Conservation (phyloP, 2,329 filamentous ascomycete genomes). For the Myotisia sp. region DNA sequence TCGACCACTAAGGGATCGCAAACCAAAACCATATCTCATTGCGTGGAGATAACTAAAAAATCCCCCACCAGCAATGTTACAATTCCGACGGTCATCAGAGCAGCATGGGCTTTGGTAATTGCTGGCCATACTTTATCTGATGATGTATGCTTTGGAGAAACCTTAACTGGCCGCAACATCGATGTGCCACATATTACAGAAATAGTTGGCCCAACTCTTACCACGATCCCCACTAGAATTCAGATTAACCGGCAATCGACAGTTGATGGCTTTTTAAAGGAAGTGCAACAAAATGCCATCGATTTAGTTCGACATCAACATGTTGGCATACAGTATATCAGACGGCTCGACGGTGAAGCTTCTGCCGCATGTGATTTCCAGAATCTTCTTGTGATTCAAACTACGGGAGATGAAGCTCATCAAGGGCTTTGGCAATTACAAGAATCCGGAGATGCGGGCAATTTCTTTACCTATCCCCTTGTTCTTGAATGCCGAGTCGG, state of each 20-base stretch:
- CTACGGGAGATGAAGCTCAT: slow-evolving; percentile 6
- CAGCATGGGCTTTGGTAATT: slow-evolving; percentile 28
- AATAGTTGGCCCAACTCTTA: slow-evolving; percentile 29
- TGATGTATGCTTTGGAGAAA: slow-evolving; percentile 30
- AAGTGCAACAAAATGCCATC: slow-evolving; percentile 39
- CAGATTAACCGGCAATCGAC: slow-evolving; percentile 20
- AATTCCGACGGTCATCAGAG: slow-evolving; percentile 23
- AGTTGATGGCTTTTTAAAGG: slow-evolving; percentile 36
- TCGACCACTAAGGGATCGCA: slow-evolving; percentile 6
- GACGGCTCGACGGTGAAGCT: slow-evolving; percentile 35
- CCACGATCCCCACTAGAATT: slow-evolving; percentile 27
- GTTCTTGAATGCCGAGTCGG: slow-evolving; percentile 50
- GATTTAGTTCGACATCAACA: slow-evolving; percentile 47
- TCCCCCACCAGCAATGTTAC: slow-evolving; percentile 11
- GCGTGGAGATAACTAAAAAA: slow-evolving; percentile 3
- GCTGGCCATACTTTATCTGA: slow-evolving; percentile 22
- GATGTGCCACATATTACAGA: slow-evolving; percentile 24
- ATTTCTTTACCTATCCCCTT: slow-evolving; percentile 24
- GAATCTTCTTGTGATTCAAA: slow-evolving; percentile 26
- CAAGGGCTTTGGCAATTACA: slow-evolving; percentile 9
- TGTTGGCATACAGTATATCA: slow-evolving; percentile 34
- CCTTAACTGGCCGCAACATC: slow-evolving; percentile 28
- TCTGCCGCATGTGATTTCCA: slow-evolving; percentile 28
- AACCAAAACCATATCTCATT: slow-evolving; percentile 6
- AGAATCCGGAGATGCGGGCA: slow-evolving; percentile 6